These are phyloP conservation scores for Magnaporthiopsis poae DNA, from an alignment of 2,329 filamentous ascomycete species.

Conservation along the genomic window DNA sequence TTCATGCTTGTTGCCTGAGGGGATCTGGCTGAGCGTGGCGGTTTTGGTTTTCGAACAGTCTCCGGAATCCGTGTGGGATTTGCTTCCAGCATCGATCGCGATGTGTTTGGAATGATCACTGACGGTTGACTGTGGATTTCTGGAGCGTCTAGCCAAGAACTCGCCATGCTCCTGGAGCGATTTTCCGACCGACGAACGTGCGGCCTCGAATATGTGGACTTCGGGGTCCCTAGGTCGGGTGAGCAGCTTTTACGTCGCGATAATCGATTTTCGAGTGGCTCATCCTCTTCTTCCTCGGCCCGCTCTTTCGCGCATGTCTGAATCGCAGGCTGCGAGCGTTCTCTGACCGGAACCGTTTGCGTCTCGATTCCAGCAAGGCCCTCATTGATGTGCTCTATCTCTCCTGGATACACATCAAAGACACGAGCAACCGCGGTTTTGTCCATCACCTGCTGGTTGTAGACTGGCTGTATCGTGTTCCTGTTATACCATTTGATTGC, in stretches of 20 bases:
- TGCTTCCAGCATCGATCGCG: neutral
- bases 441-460: constrained; percentile 18
- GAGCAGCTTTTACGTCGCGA: neutral
- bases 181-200: neutral
- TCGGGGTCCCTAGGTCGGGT: constrained; percentile 1
- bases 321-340: neutral
- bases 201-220: neutral
- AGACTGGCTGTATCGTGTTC: constrained; percentile 16
- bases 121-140: neutral
- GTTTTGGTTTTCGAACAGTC: constrained; percentile 5
- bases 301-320: neutral
- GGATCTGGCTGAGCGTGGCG: too few species aligned
- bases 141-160: neutral
- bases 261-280: neutral
- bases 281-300: neutral
- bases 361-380: neutral
- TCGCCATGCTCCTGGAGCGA: neutral
- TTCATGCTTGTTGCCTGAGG: neutral
- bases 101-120: constrained; percentile 6
- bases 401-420: constrained; percentile 11
- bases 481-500: constrained; percentile 34
- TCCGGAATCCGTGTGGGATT: constrained; percentile 5
- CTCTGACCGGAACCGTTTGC: neutral
- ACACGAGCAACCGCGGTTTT: constrained; percentile 11
- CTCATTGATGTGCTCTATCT: constrained; percentile 4